phyloP scores from a whole-genome alignment of 1,284 basidiomycete genomes.

The Apiotrichum montevideense region DNA sequence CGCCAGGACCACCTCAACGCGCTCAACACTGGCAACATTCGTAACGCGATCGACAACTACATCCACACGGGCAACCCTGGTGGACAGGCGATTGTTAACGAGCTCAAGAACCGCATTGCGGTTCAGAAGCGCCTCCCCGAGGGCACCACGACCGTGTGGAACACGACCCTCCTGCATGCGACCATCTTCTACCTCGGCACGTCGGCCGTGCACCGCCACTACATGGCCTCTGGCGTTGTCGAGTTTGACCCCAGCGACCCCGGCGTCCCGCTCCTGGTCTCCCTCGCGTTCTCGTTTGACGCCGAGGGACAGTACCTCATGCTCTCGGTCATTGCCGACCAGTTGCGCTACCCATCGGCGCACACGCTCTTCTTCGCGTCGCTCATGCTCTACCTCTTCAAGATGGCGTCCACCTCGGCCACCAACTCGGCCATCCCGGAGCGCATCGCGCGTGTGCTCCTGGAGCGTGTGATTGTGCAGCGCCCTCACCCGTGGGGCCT shows the following conservation, averaged over 20 bases:
- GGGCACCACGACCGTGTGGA: constrained; percentile 64
- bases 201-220: constrained; percentile 70
- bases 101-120: constrained; percentile 71
- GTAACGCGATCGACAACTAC: constrained; percentile 71
- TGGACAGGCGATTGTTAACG: constrained; percentile 58
- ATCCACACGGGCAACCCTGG: constrained; percentile 59
- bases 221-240: constrained; percentile 70
- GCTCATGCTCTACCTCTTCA: constrained; percentile 78
- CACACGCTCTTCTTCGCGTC: constrained; percentile 95
- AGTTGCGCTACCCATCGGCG: constrained; percentile 92
- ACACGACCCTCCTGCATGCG: constrained; percentile 80
- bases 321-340: constrained; percentile 80
- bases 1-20: constrained; percentile 81
- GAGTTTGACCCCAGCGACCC: constrained; percentile 73
- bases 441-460: constrained; percentile 80
- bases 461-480: constrained; percentile 89
- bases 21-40: constrained; percentile 71
- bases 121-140: constrained; percentile 53
- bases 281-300: constrained; percentile 75
- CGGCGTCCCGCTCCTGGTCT: constrained; percentile 72
- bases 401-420: constrained; percentile 4
- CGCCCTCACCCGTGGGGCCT: constrained; percentile 98
- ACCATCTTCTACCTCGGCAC: constrained; percentile 92
- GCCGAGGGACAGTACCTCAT: constrained; percentile 93
- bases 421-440: constrained; percentile 59